Evolutionary conservation across 306 rosid species (phyloP), one percentile per base, ranked within the genome.

Genomic region (Hippophae tibetana): DNA sequence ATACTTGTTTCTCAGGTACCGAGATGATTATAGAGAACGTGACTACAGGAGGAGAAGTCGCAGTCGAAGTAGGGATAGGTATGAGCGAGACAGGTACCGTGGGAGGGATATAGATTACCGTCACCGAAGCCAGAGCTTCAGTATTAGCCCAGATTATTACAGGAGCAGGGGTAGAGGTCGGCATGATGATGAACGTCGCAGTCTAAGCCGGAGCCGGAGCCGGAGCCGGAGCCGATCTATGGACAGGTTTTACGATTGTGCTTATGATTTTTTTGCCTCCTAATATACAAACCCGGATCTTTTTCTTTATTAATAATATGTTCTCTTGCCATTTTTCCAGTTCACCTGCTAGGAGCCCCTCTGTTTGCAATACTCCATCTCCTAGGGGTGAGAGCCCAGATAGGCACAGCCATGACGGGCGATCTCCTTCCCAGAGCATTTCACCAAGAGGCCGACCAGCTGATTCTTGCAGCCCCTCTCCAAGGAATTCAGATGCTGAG

Each of bases 61-160:
- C 60, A 89, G 95, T 76, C 73, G 89, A 73, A 85, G 95, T 67
- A 62, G 62, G 61, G 97, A 86, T 38, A 82, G 79, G 76, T 61
- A 76, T 58, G 84, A 82, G 45, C 87, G 78, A 52, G 87, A 84
- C 66, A 74, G 83, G 74, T 60, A 76, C 67, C 80, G 80, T 3
- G 78, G 95, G 59, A 75, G 74, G 72, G 93, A 89, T 45, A 81
- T 61, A 58, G 87, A 79, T 57, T 59, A 60, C 72, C 76, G 66
- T 31, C 79, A 69, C 53, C 73, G 86, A 54, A 86, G 93, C 78
- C 76, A 84, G 77, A 89, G 95, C 81, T 74, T 64, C 6, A 89
- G 93, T 76, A 74, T 69, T 41, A 84, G 89, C 69, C 92, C 86
- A 63, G 93, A 73, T 75, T 74, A 72, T 67, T 56, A 82, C 69